Conservation (phyloP, 2,329 filamentous ascomycete genomes). For the Aspergillus ochraceus region DNA sequence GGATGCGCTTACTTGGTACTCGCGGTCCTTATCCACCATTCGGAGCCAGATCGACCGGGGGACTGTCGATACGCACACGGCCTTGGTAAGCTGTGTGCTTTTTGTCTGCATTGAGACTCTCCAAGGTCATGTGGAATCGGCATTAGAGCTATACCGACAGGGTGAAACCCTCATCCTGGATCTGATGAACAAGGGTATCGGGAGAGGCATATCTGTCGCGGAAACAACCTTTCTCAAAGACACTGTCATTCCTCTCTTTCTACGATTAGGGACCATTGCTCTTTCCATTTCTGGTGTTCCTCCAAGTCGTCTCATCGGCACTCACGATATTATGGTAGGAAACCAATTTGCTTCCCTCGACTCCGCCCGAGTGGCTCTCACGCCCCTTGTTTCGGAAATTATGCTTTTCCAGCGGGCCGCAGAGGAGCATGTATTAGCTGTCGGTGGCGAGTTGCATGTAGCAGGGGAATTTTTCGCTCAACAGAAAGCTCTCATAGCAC, state of each 20-base stretch:
- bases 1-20: conserved; percentile 33
- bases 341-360: conserved; percentile 22
- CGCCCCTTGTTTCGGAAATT: not conserved
- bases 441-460: not conserved
- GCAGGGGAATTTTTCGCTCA: not conserved
- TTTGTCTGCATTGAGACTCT: conserved; percentile 36
- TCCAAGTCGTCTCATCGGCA: conserved; percentile 9
- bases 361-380: conserved; percentile 2
- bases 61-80: conserved; percentile 26
- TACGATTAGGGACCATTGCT: conserved; percentile 9
- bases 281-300: conserved; percentile 14
- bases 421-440: not conserved
- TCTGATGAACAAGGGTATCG: not conserved
- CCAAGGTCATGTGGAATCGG: conserved; percentile 25
- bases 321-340: not conserved
- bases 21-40: conserved; percentile 29
- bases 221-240: not conserved
- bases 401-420: conserved; percentile 6
- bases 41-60: conserved; percentile 26
- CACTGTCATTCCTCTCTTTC: not conserved
- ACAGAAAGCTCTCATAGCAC: not conserved
- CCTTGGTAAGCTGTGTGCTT: conserved; percentile 32
- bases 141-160: conserved; percentile 30
- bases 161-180: conserved; percentile 26
- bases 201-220: not conserved